Base-by-base conservation (phyloP, 2,329 filamentous ascomycete genomes). In the Stylonectria norvegica region DNA sequence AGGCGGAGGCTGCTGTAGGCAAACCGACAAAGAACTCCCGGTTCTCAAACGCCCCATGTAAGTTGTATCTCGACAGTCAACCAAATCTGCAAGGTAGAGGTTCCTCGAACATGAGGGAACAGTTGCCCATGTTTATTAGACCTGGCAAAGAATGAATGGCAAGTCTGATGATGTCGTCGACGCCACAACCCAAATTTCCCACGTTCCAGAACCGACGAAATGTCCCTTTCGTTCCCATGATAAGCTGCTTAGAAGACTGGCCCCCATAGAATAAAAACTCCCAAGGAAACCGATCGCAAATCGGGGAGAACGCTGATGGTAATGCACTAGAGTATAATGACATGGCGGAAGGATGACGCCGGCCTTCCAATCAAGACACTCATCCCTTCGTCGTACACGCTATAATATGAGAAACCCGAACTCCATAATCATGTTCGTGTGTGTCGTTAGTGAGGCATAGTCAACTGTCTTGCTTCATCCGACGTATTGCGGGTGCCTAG, bases 381-480 rank as follows among this genome's bases (percentile, higher is more conserved):
- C 38, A 45, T 52, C 46, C 48, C 40, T 50, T 52, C 51, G 43
- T 47, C 41, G 42, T 49, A 56, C 43, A 56, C 47, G 46, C 52
- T 49, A 48, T 44, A 39, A 40, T n/a, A n/a, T n/a, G 30, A 45
- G 42, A 53, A 56, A 41, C 55, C 46, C 40, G 38, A 58, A 58
- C 53, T 57, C 57, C 55, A 40, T 58, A 45, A 52, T 61, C 59
- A 62, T 62, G 59, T 55, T 57, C 54, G 50, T 56, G 29, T 55
- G 43, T 45, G 50, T 60, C 57, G 48, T 61, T 53, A 60, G 51
- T 48, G 34, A 35, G 35, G 37, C 43, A 39, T 50, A 38, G 40
- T 38, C 34, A 34, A 20, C 36, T 36, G 38, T 43, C 36, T 29
- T 38, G 43, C 43, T 46, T 59, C 60, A 57, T 49, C 51, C 48